Evolutionary conservation across 495 filamentous ascomycete species (phyloP), one percentile per base, ranked within the genome.

Genomic region (Daldinia bambusicola): DNA sequence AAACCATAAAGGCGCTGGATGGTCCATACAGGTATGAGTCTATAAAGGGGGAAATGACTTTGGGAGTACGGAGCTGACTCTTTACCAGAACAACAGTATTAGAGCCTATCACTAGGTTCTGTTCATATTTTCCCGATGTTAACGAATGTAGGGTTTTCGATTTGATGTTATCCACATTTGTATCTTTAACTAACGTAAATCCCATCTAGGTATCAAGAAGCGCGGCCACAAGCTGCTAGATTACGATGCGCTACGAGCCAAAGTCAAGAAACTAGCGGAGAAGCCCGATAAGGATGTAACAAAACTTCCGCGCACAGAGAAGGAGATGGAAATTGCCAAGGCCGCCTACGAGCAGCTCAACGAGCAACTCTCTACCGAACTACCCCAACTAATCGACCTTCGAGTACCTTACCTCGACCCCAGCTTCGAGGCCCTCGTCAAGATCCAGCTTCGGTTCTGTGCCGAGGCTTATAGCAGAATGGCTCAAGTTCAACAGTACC

Each of bases 401-500:
- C 91, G 95, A 32, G 95, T 99, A 6, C 95, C 95, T 0, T 99
- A 99, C 77, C 87, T 99, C 64, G 95, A 99, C 76, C 95, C 95
- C 1, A 92, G 89, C 63, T 99, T 99, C 77, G 95, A 99, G 80
- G 95, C 95, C 0, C 87, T 99, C 53, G 95, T 99, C 69, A 99
- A 99, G 85, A 99, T 99, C 72, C 95, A 99, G 82, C 81, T 99
- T 66, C 88, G 95, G 32, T 99, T 99, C 83, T 99, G 95, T 78
- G 95, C 95, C 10, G 95, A 99, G 80, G 95, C 95, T 9, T 99
- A 99, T 78, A 92, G 88, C 37, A 85, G 95, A 22, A 98, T 99
- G 95, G 95, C 95, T 8, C 95, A 99, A 83, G 95, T 99, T 67
- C 95, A 99, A 83, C 96, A 99, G 81, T 99, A 97, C 80, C 86